Evolutionary conservation across 2,329 filamentous ascomycete species (phyloP), one percentile per base, ranked within the genome.

Genomic region (Sporothrix phasma): DNA sequence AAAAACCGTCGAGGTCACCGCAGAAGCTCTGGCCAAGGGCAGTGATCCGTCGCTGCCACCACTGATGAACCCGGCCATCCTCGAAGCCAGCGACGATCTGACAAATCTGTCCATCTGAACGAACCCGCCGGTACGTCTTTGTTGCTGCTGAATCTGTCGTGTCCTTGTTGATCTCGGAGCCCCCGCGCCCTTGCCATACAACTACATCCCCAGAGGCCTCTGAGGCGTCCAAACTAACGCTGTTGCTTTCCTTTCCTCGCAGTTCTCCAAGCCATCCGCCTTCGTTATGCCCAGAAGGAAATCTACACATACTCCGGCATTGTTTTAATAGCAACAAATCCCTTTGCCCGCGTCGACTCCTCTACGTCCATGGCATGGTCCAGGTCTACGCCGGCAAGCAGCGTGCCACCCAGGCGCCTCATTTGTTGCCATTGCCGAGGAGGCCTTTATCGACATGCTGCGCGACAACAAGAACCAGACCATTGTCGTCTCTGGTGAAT

Each of bases 291-390:
- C 68, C 94, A 99, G 76, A 97, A 97, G 78, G 94, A 99, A 76
- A 99, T 99, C 72, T 99, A 99, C 81, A 99, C 94, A 73, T 99
- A 99, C 80, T 96, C 91, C 75, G 94, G 94, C 74, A 97, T 99
- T 73, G 94, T 99, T 69, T 83, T 99, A 70, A 99, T 99, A 79
- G 94, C 94, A 68, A 96, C 94, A 68, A 99, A 99, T 78, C 94
- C 94, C 24, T 99, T 99, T 73, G 94, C 95, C 62, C 85, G 94
- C 69, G 92, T 99, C 69, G 94, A 99, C 76, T 99, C 94, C 86
- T 99, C 73, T 99, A 99, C 77, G 94, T 99, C 11, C 92, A 93
- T 19, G 94, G 94, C 69, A 99, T 99, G 93, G 92, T 99, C n/a
- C 94, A 99, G 76, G 92, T 97, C 45, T 99, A 99, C 78, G 92